phyloP scores from a whole-genome alignment of 306 rosid genomes.

The Herpetospermum pedunculosum region DNA sequence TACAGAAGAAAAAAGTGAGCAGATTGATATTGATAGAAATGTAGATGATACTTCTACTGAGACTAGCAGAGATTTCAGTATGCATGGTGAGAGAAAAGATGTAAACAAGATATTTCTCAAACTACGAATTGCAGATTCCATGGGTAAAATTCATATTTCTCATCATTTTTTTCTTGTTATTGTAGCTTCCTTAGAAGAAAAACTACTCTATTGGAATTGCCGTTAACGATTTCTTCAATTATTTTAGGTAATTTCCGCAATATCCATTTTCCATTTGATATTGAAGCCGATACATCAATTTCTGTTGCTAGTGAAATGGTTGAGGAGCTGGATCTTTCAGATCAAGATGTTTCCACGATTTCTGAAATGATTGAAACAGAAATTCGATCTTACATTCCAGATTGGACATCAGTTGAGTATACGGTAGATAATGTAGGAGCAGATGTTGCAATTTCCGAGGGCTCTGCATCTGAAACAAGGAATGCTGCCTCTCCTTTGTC shows the following conservation, averaged over 20 bases:
- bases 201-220: not conserved
- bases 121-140: constrained; percentile 64
- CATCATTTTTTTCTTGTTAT: not conserved
- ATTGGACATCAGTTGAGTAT: constrained; percentile 38
- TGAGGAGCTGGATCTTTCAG: constrained; percentile 77
- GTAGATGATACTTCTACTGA: constrained; percentile 26
- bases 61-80: constrained; percentile 51
- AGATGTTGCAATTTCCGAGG: constrained; percentile 22
- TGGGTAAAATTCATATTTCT: constrained; percentile 35
- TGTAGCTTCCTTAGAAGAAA: not conserved
- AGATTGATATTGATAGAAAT: constrained; percentile 18
- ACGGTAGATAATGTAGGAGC: constrained; percentile 16
- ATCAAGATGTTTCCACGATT: constrained; percentile 82
- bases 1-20: constrained; percentile 28
- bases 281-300: constrained; percentile 68
- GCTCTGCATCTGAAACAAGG: constrained; percentile 25
- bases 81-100: constrained; percentile 80
- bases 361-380: constrained; percentile 73
- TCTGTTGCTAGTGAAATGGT: constrained; percentile 99
- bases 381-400: constrained; percentile 53
- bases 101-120: constrained; percentile 66
- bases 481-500: constrained; percentile 25
- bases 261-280: constrained; percentile 93
- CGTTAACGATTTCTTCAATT: constrained; percentile 5
- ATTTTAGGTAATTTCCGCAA: constrained; percentile 60